Conservation (phyloP, 2,329 filamentous ascomycete genomes). For the Stenocarpella maydis region DNA sequence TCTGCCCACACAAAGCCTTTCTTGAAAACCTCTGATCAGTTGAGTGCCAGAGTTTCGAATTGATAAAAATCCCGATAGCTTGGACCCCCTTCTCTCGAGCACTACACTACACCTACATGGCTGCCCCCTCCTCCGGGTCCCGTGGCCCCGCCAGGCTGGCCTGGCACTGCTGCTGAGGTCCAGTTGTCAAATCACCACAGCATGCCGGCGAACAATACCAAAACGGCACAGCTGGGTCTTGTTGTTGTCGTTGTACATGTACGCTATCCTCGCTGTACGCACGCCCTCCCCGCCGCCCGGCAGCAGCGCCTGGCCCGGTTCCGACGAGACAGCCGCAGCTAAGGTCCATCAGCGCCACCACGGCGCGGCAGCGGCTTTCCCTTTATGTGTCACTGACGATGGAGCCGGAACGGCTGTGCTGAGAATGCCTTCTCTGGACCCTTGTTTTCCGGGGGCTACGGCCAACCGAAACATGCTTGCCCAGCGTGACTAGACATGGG, state of each 20-base stretch:
- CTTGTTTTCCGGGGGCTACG: neutral
- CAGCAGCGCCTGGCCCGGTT: neutral
- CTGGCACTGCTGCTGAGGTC: neutral
- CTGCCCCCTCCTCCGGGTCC: neutral
- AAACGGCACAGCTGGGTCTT: slow-evolving; percentile 3
- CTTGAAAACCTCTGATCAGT: neutral
- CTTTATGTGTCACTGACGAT: slow-evolving; percentile 15
- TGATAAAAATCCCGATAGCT: slow-evolving; percentile 6
- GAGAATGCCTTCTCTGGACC: slow-evolving; percentile 9
- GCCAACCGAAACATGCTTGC: slow-evolving; percentile 2
- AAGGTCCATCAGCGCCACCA: slow-evolving; percentile 9
- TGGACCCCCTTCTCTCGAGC: slow-evolving; percentile 17
- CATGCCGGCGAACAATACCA: slow-evolving; percentile 1
- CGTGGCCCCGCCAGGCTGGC: neutral
- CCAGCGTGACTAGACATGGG: neutral
- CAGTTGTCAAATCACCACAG: slow-evolving; percentile 1
- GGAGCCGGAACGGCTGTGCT: slow-evolving; percentile 9
- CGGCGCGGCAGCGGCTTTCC: slow-evolving; percentile 8
- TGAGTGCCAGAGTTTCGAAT: slow-evolving; percentile 22
- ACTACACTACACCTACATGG: neutral
- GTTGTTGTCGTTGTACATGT: slow-evolving; percentile 1
- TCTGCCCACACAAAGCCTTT: slow-evolving; percentile 2
- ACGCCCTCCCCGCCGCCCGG: neutral
- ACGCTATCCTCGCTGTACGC: neutral
- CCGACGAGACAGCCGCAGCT: neutral